Evolutionary conservation across 176 grass and related monocot species (phyloP).

Genomic region (Cymbopogon citratus): DNA sequence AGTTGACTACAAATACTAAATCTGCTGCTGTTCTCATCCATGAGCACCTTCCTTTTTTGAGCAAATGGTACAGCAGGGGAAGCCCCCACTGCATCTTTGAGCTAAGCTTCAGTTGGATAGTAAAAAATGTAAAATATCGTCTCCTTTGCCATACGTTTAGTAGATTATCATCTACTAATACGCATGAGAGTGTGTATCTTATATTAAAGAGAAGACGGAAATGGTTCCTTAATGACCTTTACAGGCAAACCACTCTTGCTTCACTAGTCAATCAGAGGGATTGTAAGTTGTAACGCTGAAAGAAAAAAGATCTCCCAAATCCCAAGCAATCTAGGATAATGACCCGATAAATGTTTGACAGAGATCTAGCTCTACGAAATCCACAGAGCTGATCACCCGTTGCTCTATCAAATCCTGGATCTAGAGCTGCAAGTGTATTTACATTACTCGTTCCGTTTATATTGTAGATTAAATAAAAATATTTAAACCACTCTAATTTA

Average conservation of each 20-base stretch:
- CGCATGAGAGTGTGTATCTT: background rate
- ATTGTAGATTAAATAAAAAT: too few relatives aligned
- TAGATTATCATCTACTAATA: too few relatives aligned
- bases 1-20: background rate
- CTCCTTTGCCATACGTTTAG: background rate
- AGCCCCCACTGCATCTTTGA: too few relatives aligned
- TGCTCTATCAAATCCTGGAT: too few relatives aligned
- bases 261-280: background rate
- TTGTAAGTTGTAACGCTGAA: background rate
- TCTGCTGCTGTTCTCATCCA: background rate
- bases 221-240: background rate
- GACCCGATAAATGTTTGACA: background rate
- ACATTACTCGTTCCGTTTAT: too few relatives aligned
- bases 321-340: background rate
- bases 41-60: too few relatives aligned
- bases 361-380: too few relatives aligned
- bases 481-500: too few relatives aligned
- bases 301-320: background rate
- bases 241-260: background rate
- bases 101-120: background rate
- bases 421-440: too few relatives aligned
- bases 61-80: too few relatives aligned
- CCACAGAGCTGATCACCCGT: too few relatives aligned
- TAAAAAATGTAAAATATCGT: background rate
- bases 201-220: background rate